A percentile compares a stretch with the other conserved stretches of the same genome.
phyloP scores from a whole-genome alignment of 2,329 filamentous ascomycete species.

The Domatiomyces globalis region DNA sequence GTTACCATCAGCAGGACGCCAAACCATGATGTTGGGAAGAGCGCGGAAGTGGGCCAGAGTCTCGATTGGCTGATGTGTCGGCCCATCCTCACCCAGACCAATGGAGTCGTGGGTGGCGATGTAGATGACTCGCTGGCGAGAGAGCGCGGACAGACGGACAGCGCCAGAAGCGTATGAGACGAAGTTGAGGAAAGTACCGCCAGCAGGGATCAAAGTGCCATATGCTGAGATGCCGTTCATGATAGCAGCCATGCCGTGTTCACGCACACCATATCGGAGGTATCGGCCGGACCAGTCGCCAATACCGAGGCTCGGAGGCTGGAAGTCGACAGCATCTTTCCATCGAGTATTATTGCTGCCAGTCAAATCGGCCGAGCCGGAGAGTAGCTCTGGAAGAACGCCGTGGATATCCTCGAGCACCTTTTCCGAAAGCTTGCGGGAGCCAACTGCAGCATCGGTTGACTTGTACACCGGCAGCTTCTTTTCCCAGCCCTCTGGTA shows the following conservation, averaged over 20 bases:
- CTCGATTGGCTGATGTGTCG: slow-evolving; percentile 98
- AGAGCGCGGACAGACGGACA: slow-evolving; percentile 84
- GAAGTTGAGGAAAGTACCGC: slow-evolving; percentile 98
- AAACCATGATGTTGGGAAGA: slow-evolving; percentile 97
- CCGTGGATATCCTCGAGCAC: slow-evolving; percentile 79
- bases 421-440: slow-evolving; percentile 89
- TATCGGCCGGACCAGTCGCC: slow-evolving; percentile 88
- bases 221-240: slow-evolving; percentile 77
- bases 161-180: slow-evolving; percentile 94
- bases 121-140: slow-evolving; percentile 83
- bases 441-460: slow-evolving; percentile 68
- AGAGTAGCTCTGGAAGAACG: slow-evolving; percentile 75
- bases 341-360: slow-evolving; percentile 97
- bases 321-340: slow-evolving; percentile 96
- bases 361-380: slow-evolving; percentile 94
- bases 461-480: slow-evolving; percentile 80
- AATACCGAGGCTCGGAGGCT: slow-evolving; percentile 71
- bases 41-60: slow-evolving; percentile 96
- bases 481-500: slow-evolving; percentile 96
- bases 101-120: slow-evolving; percentile 98
- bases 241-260: slow-evolving; percentile 38
- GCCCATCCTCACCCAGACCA: slow-evolving; percentile 94
- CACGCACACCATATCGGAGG: slow-evolving; percentile 40
- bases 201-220: slow-evolving; percentile 84
- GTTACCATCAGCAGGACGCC: slow-evolving; percentile 96